A percentile compares a stretch with the other conserved stretches of the same genome.
Conservation (phyloP, 345 rosid species). For the Gossypium mustelinum region DNA sequence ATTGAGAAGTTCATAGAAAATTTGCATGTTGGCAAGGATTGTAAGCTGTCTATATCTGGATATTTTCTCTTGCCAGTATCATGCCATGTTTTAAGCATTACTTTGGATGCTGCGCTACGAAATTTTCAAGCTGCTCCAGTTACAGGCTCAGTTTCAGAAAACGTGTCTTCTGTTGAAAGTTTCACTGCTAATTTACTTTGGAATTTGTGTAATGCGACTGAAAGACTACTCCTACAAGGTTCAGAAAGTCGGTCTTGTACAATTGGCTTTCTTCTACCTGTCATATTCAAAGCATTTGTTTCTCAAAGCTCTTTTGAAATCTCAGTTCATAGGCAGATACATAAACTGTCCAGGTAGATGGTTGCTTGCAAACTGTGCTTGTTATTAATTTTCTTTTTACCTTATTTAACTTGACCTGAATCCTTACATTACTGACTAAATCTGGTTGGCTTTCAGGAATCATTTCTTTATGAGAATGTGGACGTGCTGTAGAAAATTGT, state of each 20-base stretch:
- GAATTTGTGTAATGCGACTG: conserved; percentile 63
- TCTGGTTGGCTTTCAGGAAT: conserved; percentile 46
- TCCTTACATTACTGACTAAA: conserved; percentile 4
- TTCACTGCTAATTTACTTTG: conserved; percentile 54
- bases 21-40: conserved; percentile 28
- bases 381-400: not conserved
- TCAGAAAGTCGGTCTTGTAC: conserved; percentile 75
- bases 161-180: conserved; percentile 32
- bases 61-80: conserved; percentile 54
- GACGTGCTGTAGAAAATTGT: conserved; percentile 73
- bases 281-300: conserved; percentile 58
- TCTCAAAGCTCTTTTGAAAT: conserved; percentile 33
- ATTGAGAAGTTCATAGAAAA: conserved; percentile 19
- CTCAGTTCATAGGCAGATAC: conserved; percentile 34
- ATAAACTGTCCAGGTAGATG: conserved; percentile 52
- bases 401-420: conserved; percentile 1
- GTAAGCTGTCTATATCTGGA: conserved; percentile 25
- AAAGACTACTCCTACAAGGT: conserved; percentile 58
- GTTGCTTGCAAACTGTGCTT: conserved; percentile 9
- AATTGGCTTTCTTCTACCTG: conserved; percentile 64
- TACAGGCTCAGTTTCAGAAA: conserved; percentile 20
- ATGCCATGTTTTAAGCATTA: conserved; percentile 57
- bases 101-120: conserved; percentile 50
- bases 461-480: conserved; percentile 59
- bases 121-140: conserved; percentile 31